Evolutionary conservation across 352 stramenopile species (phyloP).

Genomic region (Peronosclerospora sorghi): DNA sequence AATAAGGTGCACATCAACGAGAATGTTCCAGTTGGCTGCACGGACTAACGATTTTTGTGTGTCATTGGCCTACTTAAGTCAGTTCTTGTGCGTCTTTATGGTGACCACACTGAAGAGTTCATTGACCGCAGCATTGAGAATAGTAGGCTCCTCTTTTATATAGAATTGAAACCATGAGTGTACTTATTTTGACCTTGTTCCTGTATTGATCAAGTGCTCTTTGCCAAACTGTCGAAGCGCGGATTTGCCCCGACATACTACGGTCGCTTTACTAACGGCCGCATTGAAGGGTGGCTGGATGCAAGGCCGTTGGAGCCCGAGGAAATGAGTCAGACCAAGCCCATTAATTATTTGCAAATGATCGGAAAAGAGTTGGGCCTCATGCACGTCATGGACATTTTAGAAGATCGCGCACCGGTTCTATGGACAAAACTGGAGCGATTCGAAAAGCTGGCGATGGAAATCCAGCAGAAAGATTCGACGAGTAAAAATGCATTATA

Average conservation of each 20-base stretch:
- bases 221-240: slow-evolving; percentile 70
- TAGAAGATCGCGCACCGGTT: slow-evolving; percentile 39
- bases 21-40: not conserved
- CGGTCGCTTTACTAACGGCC: slow-evolving; percentile 86
- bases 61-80: slow-evolving; percentile 20
- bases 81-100: slow-evolving; percentile 87
- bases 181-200: slow-evolving; percentile 1
- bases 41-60: no score
- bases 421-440: slow-evolving; percentile 76
- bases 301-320: slow-evolving; percentile 72
- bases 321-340: slow-evolving; percentile 73
- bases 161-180: no score
- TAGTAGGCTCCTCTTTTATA: slow-evolving; percentile 31
- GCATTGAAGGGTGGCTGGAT: slow-evolving; percentile 86
- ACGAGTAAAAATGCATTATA: slow-evolving; percentile 46
- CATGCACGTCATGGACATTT: slow-evolving; percentile 85
- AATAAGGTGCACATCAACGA: slow-evolving; percentile 27
- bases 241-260: slow-evolving; percentile 85
- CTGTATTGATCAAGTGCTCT: slow-evolving; percentile 44
- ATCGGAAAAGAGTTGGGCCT: slow-evolving; percentile 80
- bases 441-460: slow-evolving; percentile 64
- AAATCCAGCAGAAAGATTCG: slow-evolving; percentile 46
- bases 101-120: slow-evolving; percentile 87
- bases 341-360: slow-evolving; percentile 73
- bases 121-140: slow-evolving; percentile 89